Base-by-base conservation (phyloP, 441 rosid species). In the Manihot esculenta region DNA sequence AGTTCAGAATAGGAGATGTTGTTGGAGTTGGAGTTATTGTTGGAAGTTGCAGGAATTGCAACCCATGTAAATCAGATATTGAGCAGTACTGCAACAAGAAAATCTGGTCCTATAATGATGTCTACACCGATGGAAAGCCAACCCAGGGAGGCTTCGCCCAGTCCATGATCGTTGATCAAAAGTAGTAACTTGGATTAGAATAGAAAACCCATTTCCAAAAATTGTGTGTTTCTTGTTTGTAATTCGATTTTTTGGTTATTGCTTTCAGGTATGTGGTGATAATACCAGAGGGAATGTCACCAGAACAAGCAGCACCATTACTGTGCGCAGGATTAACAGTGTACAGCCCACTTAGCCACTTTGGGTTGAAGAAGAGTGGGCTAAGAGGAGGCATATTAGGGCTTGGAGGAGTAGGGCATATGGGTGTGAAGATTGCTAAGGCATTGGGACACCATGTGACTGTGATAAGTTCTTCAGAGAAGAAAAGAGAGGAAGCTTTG, bases 371-470 rank as follows among this genome's bases (percentile, higher is more conserved):
- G 38, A 66, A 38, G 66, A 82, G 84, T 51, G 95, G 94, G 14
- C 72, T 89, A 15, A 83, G 89, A 74, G 82, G 91, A 74, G 97
- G 92, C 47, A 88, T 94, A 21, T 81, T 79, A 42, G 99, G 99
- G 56, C 96, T 89, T 70, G 97, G 97, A 72, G 97, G 98, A 64
- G 87, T 90, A 15, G 99, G 97, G 20, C 98, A 94, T 72, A 75
- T 92, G 66, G 98, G 94, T 27, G 91, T 93, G 30, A 88, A 88
- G 77, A 77, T 93, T 21, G 97, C 90, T 21, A 93, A 89, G 77
- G 94, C 97, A 45, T 87, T 87, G 81, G 97, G 97, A n/a, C 81
- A 90, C 73, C 89, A 83, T 74, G 90, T 94, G 26, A 88, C 95
- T 23, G 94, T 87, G 68, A 90, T 94, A 41, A 92, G 97, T 77